phyloP scores from a whole-genome alignment of 148 eudicot genomes.

The Rhododendron henanense region DNA sequence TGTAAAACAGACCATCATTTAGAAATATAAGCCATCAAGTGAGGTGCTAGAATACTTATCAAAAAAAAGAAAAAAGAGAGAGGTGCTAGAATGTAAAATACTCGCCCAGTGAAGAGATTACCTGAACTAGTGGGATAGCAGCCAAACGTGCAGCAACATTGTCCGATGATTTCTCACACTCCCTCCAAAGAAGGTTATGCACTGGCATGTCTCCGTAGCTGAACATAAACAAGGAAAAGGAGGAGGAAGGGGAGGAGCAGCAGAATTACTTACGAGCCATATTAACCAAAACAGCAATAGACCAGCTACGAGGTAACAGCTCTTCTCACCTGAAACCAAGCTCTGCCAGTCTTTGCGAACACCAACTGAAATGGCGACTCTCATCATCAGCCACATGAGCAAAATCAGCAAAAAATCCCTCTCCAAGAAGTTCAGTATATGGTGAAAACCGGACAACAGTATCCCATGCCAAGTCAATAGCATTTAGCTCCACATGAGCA shows the following conservation, averaged over 20 bases:
- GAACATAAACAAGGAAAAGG: constrained; percentile 1
- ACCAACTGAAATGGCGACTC: constrained; percentile 97
- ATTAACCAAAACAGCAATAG: not conserved
- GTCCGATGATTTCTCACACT: constrained; percentile 82
- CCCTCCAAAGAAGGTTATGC: constrained; percentile 91
- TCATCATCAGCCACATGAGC: constrained; percentile 98
- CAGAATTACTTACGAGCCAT: not conserved
- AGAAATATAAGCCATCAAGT: not conserved
- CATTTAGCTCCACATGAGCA: constrained; percentile 97
- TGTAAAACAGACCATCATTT: not conserved
- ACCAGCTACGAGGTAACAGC: not conserved
- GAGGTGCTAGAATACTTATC: not conserved
- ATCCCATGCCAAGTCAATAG: constrained; percentile 96
- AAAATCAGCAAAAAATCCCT: constrained; percentile 82
- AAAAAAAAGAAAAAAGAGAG: not conserved
- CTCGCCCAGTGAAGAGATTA: constrained; percentile 15
- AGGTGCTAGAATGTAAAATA: not conserved
- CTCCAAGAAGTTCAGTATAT: constrained; percentile 58
- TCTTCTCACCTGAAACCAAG: constrained; percentile 73
- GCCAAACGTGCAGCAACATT: constrained; percentile 88
- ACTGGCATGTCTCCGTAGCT: constrained; percentile 99
- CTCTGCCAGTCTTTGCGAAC: constrained; percentile 80
- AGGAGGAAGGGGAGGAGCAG: not conserved
- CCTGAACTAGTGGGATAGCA: constrained; percentile 91
- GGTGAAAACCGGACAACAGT: constrained; percentile 95